A percentile compares a stretch with the other conserved stretches of the same genome.
Evolutionary conservation across 129 eudicot genomes (phyloP).

Genomic region (Artemisia annua): DNA sequence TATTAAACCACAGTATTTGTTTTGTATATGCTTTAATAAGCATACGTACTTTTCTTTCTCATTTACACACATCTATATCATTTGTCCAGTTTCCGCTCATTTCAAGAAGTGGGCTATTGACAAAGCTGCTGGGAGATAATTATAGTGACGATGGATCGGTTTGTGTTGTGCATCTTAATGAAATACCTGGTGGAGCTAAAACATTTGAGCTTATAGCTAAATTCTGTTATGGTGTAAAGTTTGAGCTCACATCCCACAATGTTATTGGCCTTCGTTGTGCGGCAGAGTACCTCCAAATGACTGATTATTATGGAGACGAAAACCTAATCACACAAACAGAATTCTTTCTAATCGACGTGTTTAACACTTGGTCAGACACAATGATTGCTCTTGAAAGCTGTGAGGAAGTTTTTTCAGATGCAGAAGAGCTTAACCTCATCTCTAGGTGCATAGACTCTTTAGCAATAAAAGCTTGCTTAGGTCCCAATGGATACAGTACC

Average conservation of each 20-base stretch:
- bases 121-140: constrained; percentile 52
- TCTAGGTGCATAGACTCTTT: constrained; percentile 82
- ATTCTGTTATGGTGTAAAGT: constrained; percentile 70
- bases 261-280: constrained; percentile 77
- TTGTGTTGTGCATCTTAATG: constrained; percentile 50
- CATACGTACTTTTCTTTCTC: background rate
- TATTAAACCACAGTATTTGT: background rate
- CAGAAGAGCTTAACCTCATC: constrained; percentile 74
- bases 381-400: constrained; percentile 78
- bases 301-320: constrained; percentile 69
- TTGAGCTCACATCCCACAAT: constrained; percentile 70
- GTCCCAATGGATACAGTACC: constrained; percentile 28
- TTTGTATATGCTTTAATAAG: constrained; percentile 8
- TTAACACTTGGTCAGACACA: constrained; percentile 77
- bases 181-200: constrained; percentile 85
- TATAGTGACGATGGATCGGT: constrained; percentile 38
- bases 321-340: constrained; percentile 75
- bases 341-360: constrained; percentile 56
- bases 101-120: constrained; percentile 71
- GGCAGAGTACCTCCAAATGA: constrained; percentile 79
- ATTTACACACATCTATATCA: background rate
- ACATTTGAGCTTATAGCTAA: constrained; percentile 75
- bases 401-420: constrained; percentile 68
- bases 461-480: constrained; percentile 70
- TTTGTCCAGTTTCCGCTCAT: constrained; percentile 72